These are phyloP conservation scores for Phaeotremella fagi DNA, from an alignment of 768 basidiomycete genomes.

Conservation along the genomic window DNA sequence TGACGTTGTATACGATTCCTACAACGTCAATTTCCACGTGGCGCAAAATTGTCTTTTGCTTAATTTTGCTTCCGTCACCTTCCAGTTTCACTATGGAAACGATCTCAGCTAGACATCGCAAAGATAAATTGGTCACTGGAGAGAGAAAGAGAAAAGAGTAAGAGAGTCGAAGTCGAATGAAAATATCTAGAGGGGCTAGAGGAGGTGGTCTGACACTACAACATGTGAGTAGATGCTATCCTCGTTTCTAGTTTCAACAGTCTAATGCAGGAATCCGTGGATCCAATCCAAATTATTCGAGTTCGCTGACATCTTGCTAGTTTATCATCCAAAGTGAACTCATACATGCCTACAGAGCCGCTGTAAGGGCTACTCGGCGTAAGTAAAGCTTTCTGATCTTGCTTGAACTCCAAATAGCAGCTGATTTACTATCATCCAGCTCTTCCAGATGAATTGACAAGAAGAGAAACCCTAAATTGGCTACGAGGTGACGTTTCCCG, in stretches of 20 bases:
- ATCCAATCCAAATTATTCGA: too few relatives aligned
- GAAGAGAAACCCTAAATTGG: constrained; percentile 45
- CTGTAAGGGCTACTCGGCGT: constrained; percentile 44
- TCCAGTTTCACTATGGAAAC: background rate
- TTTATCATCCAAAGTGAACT: constrained; percentile 41
- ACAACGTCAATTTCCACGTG: background rate
- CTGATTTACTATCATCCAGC: constrained; percentile 17
- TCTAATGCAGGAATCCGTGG: too few relatives aligned
- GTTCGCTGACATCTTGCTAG: constrained; percentile 13
- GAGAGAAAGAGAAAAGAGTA: too few relatives aligned
- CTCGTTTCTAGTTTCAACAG: too few relatives aligned
- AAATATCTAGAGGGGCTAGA: background rate
- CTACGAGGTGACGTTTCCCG: constrained; percentile 42
- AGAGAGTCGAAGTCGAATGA: background rate
- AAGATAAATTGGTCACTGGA: background rate
- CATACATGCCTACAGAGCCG: constrained; percentile 40
- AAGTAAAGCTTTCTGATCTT: constrained; percentile 7
- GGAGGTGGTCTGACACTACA: constrained; percentile 17
- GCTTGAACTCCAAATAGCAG: too few relatives aligned
- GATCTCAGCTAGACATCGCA: background rate
- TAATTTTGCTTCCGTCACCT: background rate
- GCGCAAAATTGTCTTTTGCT: too few relatives aligned
- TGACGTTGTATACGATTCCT: too few relatives aligned
- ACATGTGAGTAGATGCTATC: constrained; percentile 18
- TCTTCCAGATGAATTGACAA: constrained; percentile 36